Base-by-base conservation (phyloP, 306 rosid genomes). In the Gleditsia sinensis region DNA sequence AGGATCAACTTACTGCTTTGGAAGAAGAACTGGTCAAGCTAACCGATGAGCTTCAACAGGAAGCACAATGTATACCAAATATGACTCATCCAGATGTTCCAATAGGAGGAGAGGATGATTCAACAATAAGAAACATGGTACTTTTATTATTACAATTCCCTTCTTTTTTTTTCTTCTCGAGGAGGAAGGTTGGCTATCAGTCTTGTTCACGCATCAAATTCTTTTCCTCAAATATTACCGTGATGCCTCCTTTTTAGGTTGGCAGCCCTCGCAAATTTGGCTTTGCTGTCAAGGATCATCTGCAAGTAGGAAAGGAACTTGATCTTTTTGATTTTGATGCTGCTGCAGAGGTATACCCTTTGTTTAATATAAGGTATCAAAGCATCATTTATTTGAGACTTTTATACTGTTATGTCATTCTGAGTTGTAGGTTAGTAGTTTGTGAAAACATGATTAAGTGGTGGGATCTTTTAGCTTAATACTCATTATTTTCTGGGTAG, bases 301-400 rank as follows among this genome's bases (percentile, higher is more conserved):
- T 91, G 45, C 93, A 90, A 84, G 88, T 94, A 10, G 98, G 98
- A 76, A 91, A 91, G 75, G 95, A 84, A 25, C 88, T 90, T 56
- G 91, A 90, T 88, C 93, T 94, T 72, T 85, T 94, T 63, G 95
- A 94, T 71, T 94, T 94, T 76, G 99, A 92, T 77, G 92, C 99
- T 28, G 99, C 99, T 42, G 83, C 99, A 8, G 99, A 88, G 99
- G 99, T 94, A 90, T 79, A 23, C 21, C 37, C 55, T 25, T 53
- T 68, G 49, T 80, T 80, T 67, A 70, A 27, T 77, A 53, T 77
- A 73, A 54, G 75, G 81, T 73, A 74, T 74, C 71, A 57, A 78
- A 64, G 37, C 55, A 36, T 80, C 37, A 21, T 81, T 46, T 45
- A 20, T 46, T 83, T 24, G 67, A 72, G 42, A 27, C 19, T 28